phyloP scores from a whole-genome alignment of 768 basidiomycete species.

The Lentinula lateritia region DNA sequence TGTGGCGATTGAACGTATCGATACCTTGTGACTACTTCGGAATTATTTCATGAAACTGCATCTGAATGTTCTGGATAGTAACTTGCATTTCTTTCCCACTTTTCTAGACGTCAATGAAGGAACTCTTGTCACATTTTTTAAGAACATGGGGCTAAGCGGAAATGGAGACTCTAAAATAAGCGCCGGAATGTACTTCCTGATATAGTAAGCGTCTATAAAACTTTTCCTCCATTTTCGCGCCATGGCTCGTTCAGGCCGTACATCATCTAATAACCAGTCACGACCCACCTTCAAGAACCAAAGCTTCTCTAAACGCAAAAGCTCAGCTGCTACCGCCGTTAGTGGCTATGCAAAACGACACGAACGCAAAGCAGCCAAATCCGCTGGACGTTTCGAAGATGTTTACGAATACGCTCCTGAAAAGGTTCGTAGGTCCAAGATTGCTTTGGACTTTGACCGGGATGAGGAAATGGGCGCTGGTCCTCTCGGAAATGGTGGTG shows the following conservation, averaged over 20 bases:
- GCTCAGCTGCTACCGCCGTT: conserved; percentile 19
- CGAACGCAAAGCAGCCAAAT: conserved; percentile 36
- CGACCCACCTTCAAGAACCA: neutral
- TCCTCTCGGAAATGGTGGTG: conserved; percentile 34
- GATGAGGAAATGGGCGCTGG: conserved; percentile 44
- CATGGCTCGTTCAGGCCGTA: neutral
- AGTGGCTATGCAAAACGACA: conserved; percentile 49
- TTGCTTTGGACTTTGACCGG: conserved; percentile 49
- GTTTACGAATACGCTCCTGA: conserved; percentile 62
- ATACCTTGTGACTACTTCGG: no score
- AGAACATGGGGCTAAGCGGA: no score
- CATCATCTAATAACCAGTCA: neutral
- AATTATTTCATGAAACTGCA: no score
- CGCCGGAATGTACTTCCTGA: neutral
- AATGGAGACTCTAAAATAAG: neutral
- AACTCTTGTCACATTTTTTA: no score
- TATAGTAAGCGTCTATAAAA: neutral
- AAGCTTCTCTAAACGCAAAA: neutral
- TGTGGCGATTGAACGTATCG: no score
- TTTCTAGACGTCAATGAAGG: no score
- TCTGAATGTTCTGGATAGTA: no score
- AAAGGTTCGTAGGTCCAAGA: conserved; percentile 43
- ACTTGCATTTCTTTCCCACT: no score
- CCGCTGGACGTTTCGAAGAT: conserved; percentile 33
- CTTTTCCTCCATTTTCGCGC: neutral